These are phyloP conservation scores for Hippophae gyantsensis DNA, from an alignment of 306 rosid species.

Conservation along the genomic window DNA sequence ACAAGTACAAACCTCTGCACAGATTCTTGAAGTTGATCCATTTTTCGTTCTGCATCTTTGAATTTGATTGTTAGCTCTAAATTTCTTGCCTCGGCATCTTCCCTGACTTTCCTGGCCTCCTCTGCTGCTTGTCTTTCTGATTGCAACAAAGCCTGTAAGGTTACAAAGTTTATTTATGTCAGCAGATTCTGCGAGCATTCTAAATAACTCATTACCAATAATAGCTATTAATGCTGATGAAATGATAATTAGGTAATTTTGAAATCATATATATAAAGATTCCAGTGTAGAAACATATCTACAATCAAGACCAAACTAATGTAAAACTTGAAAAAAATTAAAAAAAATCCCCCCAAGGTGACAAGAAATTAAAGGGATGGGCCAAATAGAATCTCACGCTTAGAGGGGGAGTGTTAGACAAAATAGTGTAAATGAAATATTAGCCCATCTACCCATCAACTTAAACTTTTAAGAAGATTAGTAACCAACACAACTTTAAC, in stretches of 20 bases:
- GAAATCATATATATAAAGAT: neutral
- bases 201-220: too few relatives aligned
- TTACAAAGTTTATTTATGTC: constrained; percentile 13
- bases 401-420: too few relatives aligned
- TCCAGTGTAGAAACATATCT: neutral
- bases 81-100: constrained; percentile 58
- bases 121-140: constrained; percentile 61
- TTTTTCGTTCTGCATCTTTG: constrained; percentile 65
- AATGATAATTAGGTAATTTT: neutral
- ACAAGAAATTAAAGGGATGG: neutral
- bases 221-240: neutral
- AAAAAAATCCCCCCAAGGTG: neutral
- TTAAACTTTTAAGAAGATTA: too few relatives aligned
- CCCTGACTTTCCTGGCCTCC: constrained; percentile 54
- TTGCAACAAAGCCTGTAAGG: constrained; percentile 51
- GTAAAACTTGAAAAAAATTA: constrained; percentile 1
- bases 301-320: neutral
- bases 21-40: constrained; percentile 87
- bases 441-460: too few relatives aligned
- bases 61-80: constrained; percentile 60
- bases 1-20: constrained; percentile 74
- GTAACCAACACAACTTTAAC: too few relatives aligned
- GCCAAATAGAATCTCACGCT: too few relatives aligned
- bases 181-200: neutral
- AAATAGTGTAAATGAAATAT: too few relatives aligned